Evolutionary conservation across 2,329 filamentous ascomycete genomes (phyloP).

Genomic region (Neofusicoccum sp.): DNA sequence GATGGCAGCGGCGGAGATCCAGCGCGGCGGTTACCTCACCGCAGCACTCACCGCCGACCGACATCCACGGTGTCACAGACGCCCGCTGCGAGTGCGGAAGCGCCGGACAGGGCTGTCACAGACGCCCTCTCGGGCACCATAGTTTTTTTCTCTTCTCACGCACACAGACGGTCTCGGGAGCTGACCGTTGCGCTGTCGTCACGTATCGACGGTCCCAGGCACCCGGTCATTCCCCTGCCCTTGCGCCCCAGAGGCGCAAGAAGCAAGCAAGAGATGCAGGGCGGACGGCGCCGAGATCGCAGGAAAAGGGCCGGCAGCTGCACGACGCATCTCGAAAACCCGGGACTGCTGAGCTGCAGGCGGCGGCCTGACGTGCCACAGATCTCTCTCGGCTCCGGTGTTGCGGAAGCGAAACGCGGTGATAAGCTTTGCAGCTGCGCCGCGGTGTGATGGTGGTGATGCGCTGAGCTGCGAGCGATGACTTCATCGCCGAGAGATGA

Average conservation of each 20-base stretch:
- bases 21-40: slow-evolving; percentile 4
- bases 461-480: too few relatives aligned
- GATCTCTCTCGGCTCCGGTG: slow-evolving; percentile 3
- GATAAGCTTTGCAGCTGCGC: not conserved
- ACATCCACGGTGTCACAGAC: not conserved
- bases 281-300: not conserved
- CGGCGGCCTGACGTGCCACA: slow-evolving; percentile 7
- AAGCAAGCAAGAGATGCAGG: not conserved
- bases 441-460: not conserved
- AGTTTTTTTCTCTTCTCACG: not conserved
- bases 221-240: too few relatives aligned
- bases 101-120: slow-evolving; percentile 14
- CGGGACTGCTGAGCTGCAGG: not conserved
- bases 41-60: slow-evolving; percentile 12
- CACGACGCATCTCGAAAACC: not conserved
- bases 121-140: not conserved
- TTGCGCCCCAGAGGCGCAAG: not conserved
- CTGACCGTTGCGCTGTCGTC: not conserved
- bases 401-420: not conserved
- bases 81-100: slow-evolving; percentile 10
- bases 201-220: not conserved
- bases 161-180: too few relatives aligned
- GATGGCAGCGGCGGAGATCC: not conserved
- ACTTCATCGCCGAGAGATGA: slow-evolving; percentile 9
- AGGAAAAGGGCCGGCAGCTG: not conserved